phyloP scores from a whole-genome alignment of 305 asterid genomes.

The Fraxinus albicans region DNA sequence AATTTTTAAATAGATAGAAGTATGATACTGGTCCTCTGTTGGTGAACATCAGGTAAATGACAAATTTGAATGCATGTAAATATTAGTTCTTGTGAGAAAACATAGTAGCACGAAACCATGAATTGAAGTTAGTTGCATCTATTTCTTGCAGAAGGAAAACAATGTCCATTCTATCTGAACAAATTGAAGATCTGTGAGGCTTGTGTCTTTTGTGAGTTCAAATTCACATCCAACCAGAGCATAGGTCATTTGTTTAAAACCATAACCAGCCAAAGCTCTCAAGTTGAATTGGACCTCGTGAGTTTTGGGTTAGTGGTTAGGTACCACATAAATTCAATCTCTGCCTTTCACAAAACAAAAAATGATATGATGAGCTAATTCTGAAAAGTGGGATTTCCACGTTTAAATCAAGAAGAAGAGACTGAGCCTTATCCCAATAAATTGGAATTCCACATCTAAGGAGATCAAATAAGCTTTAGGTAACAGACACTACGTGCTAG shows the following conservation, averaged over 20 bases:
- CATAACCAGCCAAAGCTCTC: neutral
- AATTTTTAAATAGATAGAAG: neutral
- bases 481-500: neutral
- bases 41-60: neutral
- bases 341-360: neutral
- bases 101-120: neutral
- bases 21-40: neutral
- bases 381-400: neutral
- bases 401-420: neutral
- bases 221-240: neutral
- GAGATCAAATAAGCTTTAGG: neutral
- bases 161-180: neutral
- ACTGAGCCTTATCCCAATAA: neutral
- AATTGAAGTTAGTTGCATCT: neutral
- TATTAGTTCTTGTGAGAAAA: neutral
- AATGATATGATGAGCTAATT: constrained; percentile 22
- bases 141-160: neutral
- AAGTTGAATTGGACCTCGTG: neutral
- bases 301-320: neutral
- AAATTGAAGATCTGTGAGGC: neutral
- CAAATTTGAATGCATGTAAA: neutral
- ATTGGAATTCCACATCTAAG: neutral
- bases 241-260: neutral
- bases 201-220: neutral
- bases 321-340: neutral